Conservation (phyloP, 495 filamentous ascomycete species). For the Pyronema domesticum region DNA sequence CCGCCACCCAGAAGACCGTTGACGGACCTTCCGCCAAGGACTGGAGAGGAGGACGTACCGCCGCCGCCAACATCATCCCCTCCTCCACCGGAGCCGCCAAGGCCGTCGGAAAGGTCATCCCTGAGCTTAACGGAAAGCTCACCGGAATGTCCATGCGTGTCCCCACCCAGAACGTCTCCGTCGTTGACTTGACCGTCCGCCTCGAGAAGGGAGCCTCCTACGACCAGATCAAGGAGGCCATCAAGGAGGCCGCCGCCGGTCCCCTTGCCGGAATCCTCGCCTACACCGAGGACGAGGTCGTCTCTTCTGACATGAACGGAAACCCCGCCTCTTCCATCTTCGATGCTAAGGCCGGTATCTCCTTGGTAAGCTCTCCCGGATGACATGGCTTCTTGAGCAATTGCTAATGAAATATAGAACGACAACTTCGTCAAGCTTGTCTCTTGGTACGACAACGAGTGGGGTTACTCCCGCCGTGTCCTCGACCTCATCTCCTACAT, state of each 20-base stretch:
- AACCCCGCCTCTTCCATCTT: slow-evolving; percentile 90
- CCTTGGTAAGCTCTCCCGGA: slow-evolving; percentile 31
- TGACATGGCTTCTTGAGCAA: background rate
- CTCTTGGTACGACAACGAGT: slow-evolving; percentile 94
- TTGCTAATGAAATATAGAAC: slow-evolving; percentile 33
- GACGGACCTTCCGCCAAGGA: slow-evolving; percentile 96
- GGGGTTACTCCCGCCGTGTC: slow-evolving; percentile 97
- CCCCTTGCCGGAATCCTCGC: slow-evolving; percentile 76
- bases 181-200: slow-evolving; percentile 91
- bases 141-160: slow-evolving; percentile 99
- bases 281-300: slow-evolving; percentile 95
- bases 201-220: slow-evolving; percentile 78
- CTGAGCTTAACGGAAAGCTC: slow-evolving; percentile 92
- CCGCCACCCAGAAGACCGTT: slow-evolving; percentile 98
- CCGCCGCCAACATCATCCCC: slow-evolving; percentile 99
- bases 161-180: slow-evolving; percentile 94
- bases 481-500: slow-evolving; percentile 90
- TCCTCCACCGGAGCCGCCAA: slow-evolving; percentile 98
- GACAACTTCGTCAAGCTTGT: slow-evolving; percentile 97
- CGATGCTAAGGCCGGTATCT: slow-evolving; percentile 98
- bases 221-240: slow-evolving; percentile 78
- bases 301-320: slow-evolving; percentile 86
- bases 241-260: slow-evolving; percentile 78
- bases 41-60: slow-evolving; percentile 96
- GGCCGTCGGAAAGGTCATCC: slow-evolving; percentile 96